These are phyloP conservation scores for Chenopodium suecicum DNA, from an alignment of 148 eudicot species.

Conservation along the genomic window DNA sequence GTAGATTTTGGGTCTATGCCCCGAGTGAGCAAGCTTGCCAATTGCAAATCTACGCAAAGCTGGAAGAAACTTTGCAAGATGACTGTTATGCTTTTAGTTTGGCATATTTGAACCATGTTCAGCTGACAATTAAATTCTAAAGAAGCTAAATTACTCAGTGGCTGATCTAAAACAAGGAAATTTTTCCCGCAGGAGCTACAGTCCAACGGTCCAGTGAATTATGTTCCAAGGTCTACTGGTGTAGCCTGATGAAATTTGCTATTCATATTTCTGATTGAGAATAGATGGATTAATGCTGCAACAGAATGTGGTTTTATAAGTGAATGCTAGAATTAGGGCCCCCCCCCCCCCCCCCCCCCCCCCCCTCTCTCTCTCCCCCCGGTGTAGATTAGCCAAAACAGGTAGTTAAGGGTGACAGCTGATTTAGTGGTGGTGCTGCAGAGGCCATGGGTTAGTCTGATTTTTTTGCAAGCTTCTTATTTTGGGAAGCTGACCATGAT, in stretches of 20 bases:
- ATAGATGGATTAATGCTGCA: not conserved
- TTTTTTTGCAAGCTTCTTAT: not conserved
- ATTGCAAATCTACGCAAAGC: not conserved
- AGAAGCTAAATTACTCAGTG: not conserved
- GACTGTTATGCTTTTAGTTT: not conserved
- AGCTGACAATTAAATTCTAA: not conserved
- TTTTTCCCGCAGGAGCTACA: not conserved
- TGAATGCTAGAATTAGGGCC: not conserved
- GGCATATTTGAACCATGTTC: not conserved
- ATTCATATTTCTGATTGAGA: not conserved
- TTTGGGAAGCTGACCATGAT: not conserved
- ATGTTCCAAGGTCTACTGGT: not conserved
- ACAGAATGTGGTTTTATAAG: not conserved
- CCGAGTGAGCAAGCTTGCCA: not conserved
- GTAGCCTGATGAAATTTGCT: not conserved
- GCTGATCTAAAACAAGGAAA: not conserved
- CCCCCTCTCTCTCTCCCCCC: too few species aligned
- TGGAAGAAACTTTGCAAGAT: constrained; percentile 9
- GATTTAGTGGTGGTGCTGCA: not conserved
- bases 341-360: not conserved
- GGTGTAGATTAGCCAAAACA: not conserved
- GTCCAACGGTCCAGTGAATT: not conserved
- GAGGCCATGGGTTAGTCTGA: not conserved
- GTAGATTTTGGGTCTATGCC: constrained; percentile 8
- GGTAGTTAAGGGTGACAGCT: not conserved